phyloP scores from a whole-genome alignment of 805 yeast species.

The Wickerhamomyces rabaulensis region DNA sequence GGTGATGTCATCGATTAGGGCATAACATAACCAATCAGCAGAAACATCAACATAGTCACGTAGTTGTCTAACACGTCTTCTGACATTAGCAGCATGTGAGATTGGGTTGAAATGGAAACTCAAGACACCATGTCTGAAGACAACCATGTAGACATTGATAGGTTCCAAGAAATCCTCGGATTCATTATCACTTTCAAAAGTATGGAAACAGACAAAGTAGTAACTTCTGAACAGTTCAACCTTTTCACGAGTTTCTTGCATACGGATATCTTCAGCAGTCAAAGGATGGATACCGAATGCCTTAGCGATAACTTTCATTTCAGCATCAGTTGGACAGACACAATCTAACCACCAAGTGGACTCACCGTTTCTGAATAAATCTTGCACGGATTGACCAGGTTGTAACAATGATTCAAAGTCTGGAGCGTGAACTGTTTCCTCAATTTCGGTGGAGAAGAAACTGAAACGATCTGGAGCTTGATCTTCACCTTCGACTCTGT shows the following conservation, averaged over 20 bases:
- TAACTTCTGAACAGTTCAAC: slow-evolving; percentile 87
- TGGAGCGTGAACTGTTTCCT: slow-evolving; percentile 85
- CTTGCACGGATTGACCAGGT: slow-evolving; percentile 60
- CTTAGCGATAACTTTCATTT: slow-evolving; percentile 86
- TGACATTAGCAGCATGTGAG: slow-evolving; percentile 86
- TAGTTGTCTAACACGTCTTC: slow-evolving; percentile 77
- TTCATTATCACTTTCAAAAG: slow-evolving; percentile 83
- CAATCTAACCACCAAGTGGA: slow-evolving; percentile 97
- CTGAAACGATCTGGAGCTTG: slow-evolving; percentile 72
- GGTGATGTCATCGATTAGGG: slow-evolving; percentile 76
- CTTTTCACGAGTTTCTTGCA: slow-evolving; percentile 96
- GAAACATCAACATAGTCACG: slow-evolving; percentile 73
- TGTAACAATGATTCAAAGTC: slow-evolving; percentile 73
- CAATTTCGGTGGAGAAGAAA: slow-evolving; percentile 75
- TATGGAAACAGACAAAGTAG: slow-evolving; percentile 95
- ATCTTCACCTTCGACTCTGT: slow-evolving; percentile 31
- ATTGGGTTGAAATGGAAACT: slow-evolving; percentile 94
- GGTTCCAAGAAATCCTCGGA: slow-evolving; percentile 82
- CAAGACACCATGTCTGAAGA: slow-evolving; percentile 84
- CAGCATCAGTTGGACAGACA: slow-evolving; percentile 88
- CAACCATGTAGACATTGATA: slow-evolving; percentile 76
- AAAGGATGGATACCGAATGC: slow-evolving; percentile 97
- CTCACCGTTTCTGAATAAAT: slow-evolving; percentile 64
- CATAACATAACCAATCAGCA: slow-evolving; percentile 81
- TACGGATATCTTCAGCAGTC: slow-evolving; percentile 94